These are phyloP conservation scores for Sarocladiaceae sp. DNA, from an alignment of 2,329 filamentous ascomycete species.

Conservation along the genomic window DNA sequence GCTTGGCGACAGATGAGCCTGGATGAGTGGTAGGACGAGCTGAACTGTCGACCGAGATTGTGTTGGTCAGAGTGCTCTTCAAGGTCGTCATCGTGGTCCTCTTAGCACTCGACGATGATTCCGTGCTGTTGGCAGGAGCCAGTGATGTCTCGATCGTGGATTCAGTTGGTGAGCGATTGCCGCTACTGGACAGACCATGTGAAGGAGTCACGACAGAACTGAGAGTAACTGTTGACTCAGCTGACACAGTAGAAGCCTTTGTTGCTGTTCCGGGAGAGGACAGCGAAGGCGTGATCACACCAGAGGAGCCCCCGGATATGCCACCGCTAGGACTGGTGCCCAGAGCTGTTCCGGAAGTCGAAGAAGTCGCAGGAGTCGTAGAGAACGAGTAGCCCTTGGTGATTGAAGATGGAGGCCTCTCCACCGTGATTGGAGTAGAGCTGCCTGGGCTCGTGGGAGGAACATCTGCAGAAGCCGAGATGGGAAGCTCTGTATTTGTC, in stretches of 20 bases:
- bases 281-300: no score
- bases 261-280: no score
- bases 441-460: slow-evolving; percentile 1
- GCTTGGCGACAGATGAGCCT: neutral
- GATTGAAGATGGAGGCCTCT: neutral
- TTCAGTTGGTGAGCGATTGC: no score
- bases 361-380: no score
- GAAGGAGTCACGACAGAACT: no score
- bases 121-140: neutral
- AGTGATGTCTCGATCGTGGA: no score
- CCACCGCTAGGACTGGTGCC: no score
- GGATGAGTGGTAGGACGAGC: neutral
- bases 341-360: no score
- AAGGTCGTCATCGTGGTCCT: slow-evolving; percentile 1
- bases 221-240: no score
- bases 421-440: neutral
- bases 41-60: slow-evolving; percentile 2
- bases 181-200: no score
- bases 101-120: neutral
- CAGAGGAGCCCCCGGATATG: no score
- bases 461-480: slow-evolving; percentile 7
- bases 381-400: neutral
- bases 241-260: no score
- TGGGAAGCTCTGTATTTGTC: neutral
- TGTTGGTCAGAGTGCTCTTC: neutral